Conservation (phyloP, 2,329 filamentous ascomycete species). For the Escovopsis sp. region DNA sequence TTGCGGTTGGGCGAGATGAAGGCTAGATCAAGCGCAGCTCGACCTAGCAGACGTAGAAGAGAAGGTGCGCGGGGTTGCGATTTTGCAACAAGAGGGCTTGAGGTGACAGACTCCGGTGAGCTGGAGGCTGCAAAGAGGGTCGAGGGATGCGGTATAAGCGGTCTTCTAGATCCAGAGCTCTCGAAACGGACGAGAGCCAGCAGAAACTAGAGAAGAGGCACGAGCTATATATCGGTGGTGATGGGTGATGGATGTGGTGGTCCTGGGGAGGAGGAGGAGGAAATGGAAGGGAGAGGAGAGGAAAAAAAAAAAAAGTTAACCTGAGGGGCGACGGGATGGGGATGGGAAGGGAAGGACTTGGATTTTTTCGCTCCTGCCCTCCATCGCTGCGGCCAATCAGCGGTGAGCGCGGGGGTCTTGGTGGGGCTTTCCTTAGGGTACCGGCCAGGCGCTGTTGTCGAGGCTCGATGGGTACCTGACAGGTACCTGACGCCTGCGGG, state of each 20-base stretch:
- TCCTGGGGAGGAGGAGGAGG: conserved; percentile 17
- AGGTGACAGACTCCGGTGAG: conserved; percentile 20
- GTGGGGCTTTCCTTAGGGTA: conserved; percentile 12
- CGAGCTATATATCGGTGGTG: conserved; percentile 16
- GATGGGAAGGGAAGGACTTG: too few relatives aligned
- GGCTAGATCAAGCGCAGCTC: conserved; percentile 65
- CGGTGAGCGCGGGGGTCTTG: neutral
- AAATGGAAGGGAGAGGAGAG: conserved; percentile 10
- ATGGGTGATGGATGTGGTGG: conserved; percentile 6
- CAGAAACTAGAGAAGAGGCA: conserved; percentile 25
- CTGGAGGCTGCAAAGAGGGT: conserved; percentile 18
- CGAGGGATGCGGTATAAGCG: conserved; percentile 10
- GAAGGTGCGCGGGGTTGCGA: conserved; percentile 26
- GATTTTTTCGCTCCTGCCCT: conserved; percentile 17
- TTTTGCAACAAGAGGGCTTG: conserved; percentile 18
- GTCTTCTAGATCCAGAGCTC: conserved; percentile 34
- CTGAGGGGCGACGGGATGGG: conserved; percentile 25
- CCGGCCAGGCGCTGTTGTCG: neutral
- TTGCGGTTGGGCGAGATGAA: conserved; percentile 51
- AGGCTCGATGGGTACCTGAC: too few relatives aligned
- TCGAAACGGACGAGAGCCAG: conserved; percentile 29
- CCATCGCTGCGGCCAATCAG: conserved; percentile 9
- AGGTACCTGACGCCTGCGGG: too few relatives aligned
- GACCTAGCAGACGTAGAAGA: conserved; percentile 41
- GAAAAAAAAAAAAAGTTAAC: conserved; percentile 25